These are phyloP conservation scores for Immersiella caudata DNA, from an alignment of 495 filamentous ascomycete genomes.

Conservation along the genomic window DNA sequence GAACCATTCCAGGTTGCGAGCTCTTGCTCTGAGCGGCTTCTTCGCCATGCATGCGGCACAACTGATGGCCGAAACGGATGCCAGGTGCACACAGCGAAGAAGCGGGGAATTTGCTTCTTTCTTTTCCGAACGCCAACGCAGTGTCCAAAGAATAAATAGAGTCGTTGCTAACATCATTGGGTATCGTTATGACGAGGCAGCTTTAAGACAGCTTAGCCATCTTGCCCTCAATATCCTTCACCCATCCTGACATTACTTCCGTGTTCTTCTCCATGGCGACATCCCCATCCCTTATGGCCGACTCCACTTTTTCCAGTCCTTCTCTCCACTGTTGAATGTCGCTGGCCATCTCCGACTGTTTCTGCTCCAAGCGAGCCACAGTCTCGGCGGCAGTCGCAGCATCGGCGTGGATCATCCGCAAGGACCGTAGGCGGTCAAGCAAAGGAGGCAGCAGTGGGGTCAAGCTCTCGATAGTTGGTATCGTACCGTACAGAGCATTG, in stretches of 20 bases:
- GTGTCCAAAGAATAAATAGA: neutral
- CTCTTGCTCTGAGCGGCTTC: too few relatives aligned
- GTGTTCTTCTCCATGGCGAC: slow-evolving; percentile 74
- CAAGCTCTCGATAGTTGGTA: slow-evolving; percentile 86
- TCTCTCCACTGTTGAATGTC: slow-evolving; percentile 89
- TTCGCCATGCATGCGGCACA: too few relatives aligned
- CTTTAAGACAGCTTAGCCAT: slow-evolving; percentile 58
- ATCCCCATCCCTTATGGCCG: slow-evolving; percentile 67
- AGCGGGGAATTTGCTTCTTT: too few relatives aligned
- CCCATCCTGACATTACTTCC: slow-evolving; percentile 81
- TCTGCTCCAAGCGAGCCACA: slow-evolving; percentile 72
- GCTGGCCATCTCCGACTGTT: slow-evolving; percentile 77
- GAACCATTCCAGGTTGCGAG: too few relatives aligned
- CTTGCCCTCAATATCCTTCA: slow-evolving; percentile 80
- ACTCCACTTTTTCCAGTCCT: slow-evolving; percentile 77
- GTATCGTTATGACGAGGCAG: slow-evolving; percentile 33
- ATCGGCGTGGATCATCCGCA: slow-evolving; percentile 82
- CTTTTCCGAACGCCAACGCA: neutral
- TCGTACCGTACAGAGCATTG: slow-evolving; percentile 85
- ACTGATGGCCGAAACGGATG: too few relatives aligned
- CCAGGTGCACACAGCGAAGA: too few relatives aligned
- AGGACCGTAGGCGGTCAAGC: slow-evolving; percentile 79
- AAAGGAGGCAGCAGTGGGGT: slow-evolving; percentile 82
- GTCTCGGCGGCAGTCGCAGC: slow-evolving; percentile 83
- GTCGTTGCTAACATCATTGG: slow-evolving; percentile 16